Percentiles rank a stretch among this genome's conserved stretches.
These are phyloP conservation scores for Fraxinus nigra DNA, from an alignment of 305 asterid genomes.

Conservation along the genomic window DNA sequence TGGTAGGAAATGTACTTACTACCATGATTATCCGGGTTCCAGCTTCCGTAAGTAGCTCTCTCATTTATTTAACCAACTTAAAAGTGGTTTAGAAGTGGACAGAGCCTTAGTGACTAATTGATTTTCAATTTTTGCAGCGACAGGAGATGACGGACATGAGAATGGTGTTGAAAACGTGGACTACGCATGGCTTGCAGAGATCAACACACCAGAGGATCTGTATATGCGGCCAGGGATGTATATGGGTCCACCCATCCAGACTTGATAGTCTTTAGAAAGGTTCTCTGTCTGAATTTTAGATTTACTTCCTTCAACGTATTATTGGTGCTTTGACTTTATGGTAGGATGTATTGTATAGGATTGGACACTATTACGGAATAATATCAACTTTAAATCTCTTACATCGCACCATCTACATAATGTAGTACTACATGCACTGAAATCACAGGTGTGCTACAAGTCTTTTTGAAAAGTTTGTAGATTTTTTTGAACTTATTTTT, in stretches of 20 bases:
- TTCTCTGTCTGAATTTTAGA: not conserved
- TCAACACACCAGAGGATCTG: constrained; percentile 70
- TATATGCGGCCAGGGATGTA: constrained; percentile 66
- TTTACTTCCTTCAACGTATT: not conserved
- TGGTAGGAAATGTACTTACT: constrained; percentile 83
- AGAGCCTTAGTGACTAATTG: not conserved
- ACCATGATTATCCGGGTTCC: constrained; percentile 71
- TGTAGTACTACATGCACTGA: not conserved
- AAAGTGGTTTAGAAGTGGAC: not conserved
- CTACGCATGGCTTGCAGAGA: constrained; percentile 80
- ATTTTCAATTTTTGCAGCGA: constrained; percentile 35
- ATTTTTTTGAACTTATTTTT: not conserved
- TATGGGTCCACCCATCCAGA: constrained; percentile 57
- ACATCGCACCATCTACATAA: not conserved
- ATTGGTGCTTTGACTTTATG: not conserved
- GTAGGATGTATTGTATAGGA: not conserved
- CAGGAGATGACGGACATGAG: constrained; percentile 36
- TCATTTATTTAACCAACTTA: not conserved
- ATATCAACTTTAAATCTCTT: not conserved
- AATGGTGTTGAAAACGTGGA: constrained; percentile 47
- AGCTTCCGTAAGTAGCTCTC: constrained; percentile 48
- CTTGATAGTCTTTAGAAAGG: constrained; percentile 18
- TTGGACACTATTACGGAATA: not conserved
- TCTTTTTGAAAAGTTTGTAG: not conserved
- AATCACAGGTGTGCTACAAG: not conserved